Evolutionary conservation across 2,329 filamentous ascomycete genomes (phyloP).

Genomic region (Fusarium siculi): DNA sequence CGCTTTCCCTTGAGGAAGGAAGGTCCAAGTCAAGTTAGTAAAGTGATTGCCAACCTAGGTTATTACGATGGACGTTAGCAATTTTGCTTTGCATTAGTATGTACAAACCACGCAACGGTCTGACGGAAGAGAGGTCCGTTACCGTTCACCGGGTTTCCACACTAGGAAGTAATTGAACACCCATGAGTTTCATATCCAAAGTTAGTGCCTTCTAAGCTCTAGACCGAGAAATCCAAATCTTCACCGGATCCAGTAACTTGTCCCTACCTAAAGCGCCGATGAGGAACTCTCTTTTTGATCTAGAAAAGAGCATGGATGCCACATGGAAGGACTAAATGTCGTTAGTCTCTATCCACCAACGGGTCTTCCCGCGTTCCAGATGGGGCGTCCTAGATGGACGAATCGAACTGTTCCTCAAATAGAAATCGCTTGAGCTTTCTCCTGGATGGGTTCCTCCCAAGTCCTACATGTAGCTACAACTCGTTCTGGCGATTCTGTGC

Average conservation of each 20-base stretch:
- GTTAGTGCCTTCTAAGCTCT: background rate
- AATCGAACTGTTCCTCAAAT: conserved; percentile 3
- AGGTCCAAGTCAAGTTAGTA: background rate
- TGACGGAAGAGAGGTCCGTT: background rate
- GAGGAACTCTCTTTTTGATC: conserved; percentile 7
- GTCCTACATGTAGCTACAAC: background rate
- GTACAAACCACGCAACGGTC: background rate
- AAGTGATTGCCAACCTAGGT: background rate
- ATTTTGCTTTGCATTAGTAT: conserved; percentile 16
- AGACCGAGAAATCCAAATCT: conserved; percentile 3
- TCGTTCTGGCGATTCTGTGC: conserved; percentile 3
- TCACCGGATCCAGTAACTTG: conserved; percentile 5
- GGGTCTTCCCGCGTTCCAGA: conserved; percentile 22
- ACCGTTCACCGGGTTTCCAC: conserved; percentile 4
- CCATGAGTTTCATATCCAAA: conserved; percentile 9
- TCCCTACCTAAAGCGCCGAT: conserved; percentile 7
- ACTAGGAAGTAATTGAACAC: background rate
- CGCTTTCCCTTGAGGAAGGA: conserved; percentile 8
- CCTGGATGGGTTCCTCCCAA: background rate
- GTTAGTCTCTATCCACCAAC: conserved; percentile 19
- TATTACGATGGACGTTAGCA: background rate
- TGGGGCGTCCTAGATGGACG: conserved; percentile 5
- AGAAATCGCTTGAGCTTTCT: background rate
- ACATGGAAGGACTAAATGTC: conserved; percentile 21
- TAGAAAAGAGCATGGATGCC: conserved; percentile 31